Evolutionary conservation across 768 basidiomycete species (phyloP).

Genomic region (Tricholoma hemisulphureum): DNA sequence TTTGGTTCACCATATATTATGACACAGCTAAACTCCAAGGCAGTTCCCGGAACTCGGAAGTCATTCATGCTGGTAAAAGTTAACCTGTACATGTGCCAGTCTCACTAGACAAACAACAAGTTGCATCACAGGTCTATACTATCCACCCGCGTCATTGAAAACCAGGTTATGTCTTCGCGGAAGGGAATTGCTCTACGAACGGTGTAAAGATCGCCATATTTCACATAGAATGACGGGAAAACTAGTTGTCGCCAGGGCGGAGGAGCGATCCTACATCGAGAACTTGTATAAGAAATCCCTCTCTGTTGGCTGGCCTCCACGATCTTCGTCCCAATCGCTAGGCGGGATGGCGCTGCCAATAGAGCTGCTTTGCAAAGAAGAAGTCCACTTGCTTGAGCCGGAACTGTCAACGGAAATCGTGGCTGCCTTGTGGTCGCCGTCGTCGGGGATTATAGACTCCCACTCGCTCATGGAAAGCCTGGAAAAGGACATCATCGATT

Average conservation of each 20-base stretch:
- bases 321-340: constrained; percentile 28
- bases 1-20: neutral
- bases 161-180: constrained; percentile 85
- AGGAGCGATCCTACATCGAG: constrained; percentile 71
- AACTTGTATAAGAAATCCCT: constrained; percentile 62
- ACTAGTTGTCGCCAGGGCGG: constrained; percentile 76
- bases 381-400: constrained; percentile 78
- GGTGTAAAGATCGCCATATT: constrained; percentile 62
- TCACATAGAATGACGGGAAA: constrained; percentile 79
- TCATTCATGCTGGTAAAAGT: constrained; percentile 94
- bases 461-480: constrained; percentile 81
- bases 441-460: constrained; percentile 89
- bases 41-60: constrained; percentile 92
- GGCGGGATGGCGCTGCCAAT: constrained; percentile 53
- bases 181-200: constrained; percentile 77
- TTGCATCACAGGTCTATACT: constrained; percentile 67
- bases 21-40: neutral
- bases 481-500: constrained; percentile 76
- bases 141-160: constrained; percentile 81
- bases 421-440: constrained; percentile 76
- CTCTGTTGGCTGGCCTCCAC: constrained; percentile 49
- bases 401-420: constrained; percentile 70
- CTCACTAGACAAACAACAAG: neutral
- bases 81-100: constrained; percentile 21
- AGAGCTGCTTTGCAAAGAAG: constrained; percentile 61